A percentile compares a stretch with the other conserved stretches of the same genome.
Conservation (phyloP, 805 yeast species). For the Pichia rugopelliculosa region DNA sequence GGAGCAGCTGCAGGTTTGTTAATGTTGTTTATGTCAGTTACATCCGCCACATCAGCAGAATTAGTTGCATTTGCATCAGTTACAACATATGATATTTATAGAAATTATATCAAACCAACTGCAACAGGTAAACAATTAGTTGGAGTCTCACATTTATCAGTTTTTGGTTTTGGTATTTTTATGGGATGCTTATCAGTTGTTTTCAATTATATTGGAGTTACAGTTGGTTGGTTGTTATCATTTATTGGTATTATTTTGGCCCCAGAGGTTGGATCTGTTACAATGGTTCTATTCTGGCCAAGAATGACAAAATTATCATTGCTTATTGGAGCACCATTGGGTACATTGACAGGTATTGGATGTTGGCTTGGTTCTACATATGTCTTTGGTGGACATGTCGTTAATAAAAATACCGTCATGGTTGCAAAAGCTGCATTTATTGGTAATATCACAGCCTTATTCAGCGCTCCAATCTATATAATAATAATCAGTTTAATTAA, state of each 20-base stretch:
- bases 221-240: conserved; percentile 34
- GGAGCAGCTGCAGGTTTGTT: conserved; percentile 36
- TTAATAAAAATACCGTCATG: conserved; percentile 23
- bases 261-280: conserved; percentile 31
- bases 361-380: conserved; percentile 32
- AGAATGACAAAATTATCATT: conserved; percentile 23
- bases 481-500: conserved; percentile 23
- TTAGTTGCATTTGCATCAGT: conserved; percentile 36
- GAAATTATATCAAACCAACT: conserved; percentile 32
- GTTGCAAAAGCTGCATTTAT: conserved; percentile 20
- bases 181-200: conserved; percentile 33
- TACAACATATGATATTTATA: conserved; percentile 34
- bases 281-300: conserved; percentile 33
- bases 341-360: conserved; percentile 46
- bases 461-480: conserved; percentile 22
- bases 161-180: conserved; percentile 36
- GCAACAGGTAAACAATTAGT: conserved; percentile 35
- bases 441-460: conserved; percentile 25
- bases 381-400: conserved; percentile 18
- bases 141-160: conserved; percentile 28
- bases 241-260: conserved; percentile 35
- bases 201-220: conserved; percentile 36
- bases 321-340: conserved; percentile 39
- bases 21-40: conserved; percentile 36
- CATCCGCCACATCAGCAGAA: conserved; percentile 37